Conservation (phyloP, 2,329 filamentous ascomycete species). For the Aspergillus ibericus region DNA sequence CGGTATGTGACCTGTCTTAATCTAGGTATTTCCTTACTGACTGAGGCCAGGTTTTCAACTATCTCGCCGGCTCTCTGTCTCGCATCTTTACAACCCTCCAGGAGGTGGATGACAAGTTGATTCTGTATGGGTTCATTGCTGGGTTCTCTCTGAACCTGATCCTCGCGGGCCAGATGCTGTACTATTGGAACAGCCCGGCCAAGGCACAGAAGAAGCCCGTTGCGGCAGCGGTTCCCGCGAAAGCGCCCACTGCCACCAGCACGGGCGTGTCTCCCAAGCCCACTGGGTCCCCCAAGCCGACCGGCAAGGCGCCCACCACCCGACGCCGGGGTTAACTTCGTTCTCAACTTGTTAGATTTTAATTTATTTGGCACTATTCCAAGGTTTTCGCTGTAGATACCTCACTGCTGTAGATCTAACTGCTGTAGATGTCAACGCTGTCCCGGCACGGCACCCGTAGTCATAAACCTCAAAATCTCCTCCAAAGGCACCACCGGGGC, state of each 20-base stretch:
- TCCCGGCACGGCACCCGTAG: slow-evolving; percentile 43
- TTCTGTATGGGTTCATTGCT: slow-evolving; percentile 90
- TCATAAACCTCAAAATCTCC: slow-evolving; percentile 53
- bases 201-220: slow-evolving; percentile 36
- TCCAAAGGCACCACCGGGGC: slow-evolving; percentile 40
- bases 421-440: too few species aligned
- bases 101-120: slow-evolving; percentile 94
- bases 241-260: slow-evolving; percentile 35
- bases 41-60: slow-evolving; percentile 83
- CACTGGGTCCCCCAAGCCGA: slow-evolving; percentile 40
- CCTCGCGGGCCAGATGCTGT: slow-evolving; percentile 85
- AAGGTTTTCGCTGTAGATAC: neutral
- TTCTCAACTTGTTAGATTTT: slow-evolving; percentile 12
- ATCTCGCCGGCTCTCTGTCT: slow-evolving; percentile 85
- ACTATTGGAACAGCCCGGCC: slow-evolving; percentile 79
- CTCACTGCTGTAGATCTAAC: slow-evolving; percentile 27
- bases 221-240: slow-evolving; percentile 21
- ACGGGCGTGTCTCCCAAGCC: slow-evolving; percentile 45
- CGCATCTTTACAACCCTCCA: slow-evolving; percentile 97
- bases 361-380: neutral
- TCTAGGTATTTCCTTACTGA: neutral
- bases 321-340: slow-evolving; percentile 53
- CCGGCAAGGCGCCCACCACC: slow-evolving; percentile 55
- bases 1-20: slow-evolving; percentile 60
- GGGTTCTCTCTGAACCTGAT: slow-evolving; percentile 88